Percentiles rank a stretch among this genome's conserved stretches.
Evolutionary conservation across 1,284 basidiomycete species (phyloP).

Genomic region (Sanghuangporus baumii): DNA sequence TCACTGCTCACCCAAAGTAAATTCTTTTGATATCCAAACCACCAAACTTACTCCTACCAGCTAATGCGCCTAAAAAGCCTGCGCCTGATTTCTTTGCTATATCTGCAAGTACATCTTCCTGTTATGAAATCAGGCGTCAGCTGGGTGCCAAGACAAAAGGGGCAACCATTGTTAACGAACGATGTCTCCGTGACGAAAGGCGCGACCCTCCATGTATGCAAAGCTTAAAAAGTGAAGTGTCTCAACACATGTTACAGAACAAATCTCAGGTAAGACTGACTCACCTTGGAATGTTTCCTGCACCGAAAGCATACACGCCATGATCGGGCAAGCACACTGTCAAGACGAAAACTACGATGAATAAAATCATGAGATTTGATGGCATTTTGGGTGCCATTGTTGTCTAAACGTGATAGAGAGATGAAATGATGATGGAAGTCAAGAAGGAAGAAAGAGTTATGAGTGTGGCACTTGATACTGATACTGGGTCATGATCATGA

Average conservation of each 20-base stretch:
- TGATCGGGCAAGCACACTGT: constrained; percentile 51
- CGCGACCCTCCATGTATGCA: constrained; percentile 71
- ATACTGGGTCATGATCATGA: not conserved
- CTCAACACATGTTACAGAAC: not conserved
- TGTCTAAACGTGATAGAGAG: not conserved
- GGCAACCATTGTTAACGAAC: constrained; percentile 36
- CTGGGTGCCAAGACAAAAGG: constrained; percentile 1
- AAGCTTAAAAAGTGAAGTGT: constrained; percentile 36
- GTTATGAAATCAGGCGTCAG: not conserved
- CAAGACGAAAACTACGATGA: constrained; percentile 49
- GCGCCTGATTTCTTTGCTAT: constrained; percentile 62
- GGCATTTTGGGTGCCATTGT: constrained; percentile 1
- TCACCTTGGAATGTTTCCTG: constrained; percentile 71
- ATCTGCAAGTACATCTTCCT: constrained; percentile 67
- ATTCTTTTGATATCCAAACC: constrained; percentile 71
- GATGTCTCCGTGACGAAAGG: constrained; percentile 84
- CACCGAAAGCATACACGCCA: constrained; percentile 67
- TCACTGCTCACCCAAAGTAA: constrained; percentile 59
- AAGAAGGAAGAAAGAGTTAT: not conserved
- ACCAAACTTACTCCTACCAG: constrained; percentile 65
- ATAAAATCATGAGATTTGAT: constrained; percentile 28
- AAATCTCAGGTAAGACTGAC: constrained; percentile 18
- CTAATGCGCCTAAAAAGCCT: constrained; percentile 43
- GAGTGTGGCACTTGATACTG: not conserved
- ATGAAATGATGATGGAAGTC: not conserved